These are phyloP conservation scores for Neonectria hederae DNA, from an alignment of 2,329 filamentous ascomycete species.

Conservation along the genomic window DNA sequence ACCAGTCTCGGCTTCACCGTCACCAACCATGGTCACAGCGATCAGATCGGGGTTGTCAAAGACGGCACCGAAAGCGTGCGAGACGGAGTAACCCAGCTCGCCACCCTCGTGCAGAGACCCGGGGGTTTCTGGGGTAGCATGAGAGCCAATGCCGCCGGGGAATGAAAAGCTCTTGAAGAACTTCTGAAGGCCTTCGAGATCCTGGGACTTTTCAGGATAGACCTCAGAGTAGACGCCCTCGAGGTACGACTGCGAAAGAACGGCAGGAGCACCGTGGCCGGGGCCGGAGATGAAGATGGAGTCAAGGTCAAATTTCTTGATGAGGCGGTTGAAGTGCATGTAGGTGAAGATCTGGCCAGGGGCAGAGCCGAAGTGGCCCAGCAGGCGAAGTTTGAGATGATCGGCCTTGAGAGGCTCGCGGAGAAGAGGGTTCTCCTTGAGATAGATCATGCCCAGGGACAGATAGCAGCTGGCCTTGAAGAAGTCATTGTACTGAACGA, in stretches of 20 bases:
- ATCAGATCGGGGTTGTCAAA: conserved; percentile 81
- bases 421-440: conserved; percentile 77
- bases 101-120: conserved; percentile 82
- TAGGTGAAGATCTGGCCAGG: conserved; percentile 85
- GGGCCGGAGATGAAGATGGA: conserved; percentile 79
- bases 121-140: conserved; percentile 82
- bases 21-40: conserved; percentile 80
- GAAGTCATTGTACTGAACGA: conserved; percentile 75
- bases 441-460: conserved; percentile 82
- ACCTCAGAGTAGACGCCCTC: conserved; percentile 82
- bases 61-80: conserved; percentile 80
- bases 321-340: conserved; percentile 83
- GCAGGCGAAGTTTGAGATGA: conserved; percentile 76
- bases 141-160: conserved; percentile 80
- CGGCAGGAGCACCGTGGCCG: conserved; percentile 79
- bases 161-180: conserved; percentile 90
- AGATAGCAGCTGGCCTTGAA: conserved; percentile 81
- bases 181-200: conserved; percentile 73
- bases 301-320: conserved; percentile 81
- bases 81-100: conserved; percentile 83
- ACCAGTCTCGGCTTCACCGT: conserved; percentile 84
- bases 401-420: conserved; percentile 73
- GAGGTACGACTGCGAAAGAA: conserved; percentile 79
- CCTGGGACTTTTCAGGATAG: conserved; percentile 77
- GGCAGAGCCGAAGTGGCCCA: conserved; percentile 83